Evolutionary conservation across 495 filamentous ascomycete species (phyloP), one percentile per base, ranked within the genome.

Genomic region (Tuber brumale): DNA sequence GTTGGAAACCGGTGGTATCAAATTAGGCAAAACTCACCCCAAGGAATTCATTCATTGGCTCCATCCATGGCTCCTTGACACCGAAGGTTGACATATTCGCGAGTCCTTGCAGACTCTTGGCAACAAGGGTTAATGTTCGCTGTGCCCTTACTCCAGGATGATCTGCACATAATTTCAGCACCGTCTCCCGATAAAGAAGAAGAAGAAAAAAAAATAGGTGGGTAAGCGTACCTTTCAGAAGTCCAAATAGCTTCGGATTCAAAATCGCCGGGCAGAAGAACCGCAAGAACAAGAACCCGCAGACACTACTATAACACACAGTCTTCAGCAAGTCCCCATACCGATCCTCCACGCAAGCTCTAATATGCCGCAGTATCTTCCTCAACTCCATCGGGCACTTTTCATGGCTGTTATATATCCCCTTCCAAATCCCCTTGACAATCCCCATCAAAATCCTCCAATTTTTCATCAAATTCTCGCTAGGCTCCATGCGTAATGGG

Each of bases 1-100:
- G 35, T 27, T 31, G 31, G 39, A 75, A 43, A 27, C 37, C 18
- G 71, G 70, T 19, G 27, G 23, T 7, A 43, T 72, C 18, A 46
- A 70, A 41, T 66, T 3, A 31, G 19, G 70, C 19, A 12, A 66
- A 42, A 73, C 77, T 70, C 71, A 80, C 78, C 16, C 81, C 80
- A 74, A 93, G 86, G 79, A 93, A 93, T 18, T 87, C 88, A 82
- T 97, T 99, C 96, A 98, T 98, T 7, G 93, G 93, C 84, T 97
- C 96, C 95, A 99, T 99, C 94, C 95, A 99, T 6, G 91, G 89
- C 84, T 98, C 95, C 83, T 98, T 98, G 81, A 91, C 92, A 74
- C 95, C 96, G 77, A 98, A 97, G 3, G 90, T 94, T 18, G 92
- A 92, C 85, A 97, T 90, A 82, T 97, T 98, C 31, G 95, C 95